Evolutionary conservation across 148 eudicot species (phyloP).

Genomic region (Fagopyrum tataricum): DNA sequence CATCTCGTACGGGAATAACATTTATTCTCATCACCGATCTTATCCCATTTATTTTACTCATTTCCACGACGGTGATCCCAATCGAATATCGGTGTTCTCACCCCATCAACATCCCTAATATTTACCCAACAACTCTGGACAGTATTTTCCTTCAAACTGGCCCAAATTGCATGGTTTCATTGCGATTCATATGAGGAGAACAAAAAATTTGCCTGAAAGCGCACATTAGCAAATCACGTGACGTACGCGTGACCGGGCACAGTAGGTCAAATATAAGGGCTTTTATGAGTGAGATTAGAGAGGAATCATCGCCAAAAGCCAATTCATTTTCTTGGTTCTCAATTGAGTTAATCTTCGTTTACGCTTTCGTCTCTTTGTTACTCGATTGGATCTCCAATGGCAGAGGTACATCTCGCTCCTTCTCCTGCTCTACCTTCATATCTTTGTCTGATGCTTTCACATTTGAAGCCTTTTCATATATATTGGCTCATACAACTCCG

Average conservation of each 20-base stretch:
- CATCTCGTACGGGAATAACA: no score
- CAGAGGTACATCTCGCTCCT: slow-evolving; percentile 21
- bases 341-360: not conserved
- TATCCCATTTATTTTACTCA: no score
- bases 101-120: no score
- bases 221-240: slow-evolving; percentile 11
- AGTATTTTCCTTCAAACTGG: no score
- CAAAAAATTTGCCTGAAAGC: not conserved
- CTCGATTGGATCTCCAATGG: slow-evolving; percentile 22
- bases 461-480: not conserved
- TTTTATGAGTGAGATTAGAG: not conserved
- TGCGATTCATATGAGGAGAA: not conserved
- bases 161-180: not conserved
- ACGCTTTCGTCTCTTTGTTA: slow-evolving; percentile 13
- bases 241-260: not conserved
- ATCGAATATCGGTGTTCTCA: no score
- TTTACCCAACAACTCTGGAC: no score
- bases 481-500: not conserved
- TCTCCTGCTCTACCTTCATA: not conserved
- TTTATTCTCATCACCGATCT: no score
- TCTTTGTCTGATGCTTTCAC: not conserved
- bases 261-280: slow-evolving; percentile 5
- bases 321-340: not conserved
- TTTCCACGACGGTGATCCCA: no score
- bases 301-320: not conserved